Evolutionary conservation across 2,329 filamentous ascomycete species (phyloP).

Genomic region (Colletotrichum eremochloae): DNA sequence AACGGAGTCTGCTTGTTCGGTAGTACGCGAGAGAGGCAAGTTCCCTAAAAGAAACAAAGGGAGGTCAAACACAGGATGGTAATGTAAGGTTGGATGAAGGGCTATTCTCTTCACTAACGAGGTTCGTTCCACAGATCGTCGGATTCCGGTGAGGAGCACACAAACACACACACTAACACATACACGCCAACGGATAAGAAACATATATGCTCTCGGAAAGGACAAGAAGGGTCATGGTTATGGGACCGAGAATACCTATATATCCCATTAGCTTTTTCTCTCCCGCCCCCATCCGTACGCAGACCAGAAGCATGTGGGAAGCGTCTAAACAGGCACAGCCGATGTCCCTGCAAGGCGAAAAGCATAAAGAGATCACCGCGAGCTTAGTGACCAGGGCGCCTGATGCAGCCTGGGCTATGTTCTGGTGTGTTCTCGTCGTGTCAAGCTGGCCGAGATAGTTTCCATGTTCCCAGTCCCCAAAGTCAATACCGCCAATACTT

Average conservation of each 20-base stretch:
- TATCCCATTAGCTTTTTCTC: not conserved
- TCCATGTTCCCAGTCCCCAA: not conserved
- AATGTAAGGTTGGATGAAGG: no score
- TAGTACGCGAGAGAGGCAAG: not conserved
- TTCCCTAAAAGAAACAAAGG: not conserved
- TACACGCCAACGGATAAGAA: not conserved
- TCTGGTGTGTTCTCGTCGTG: not conserved
- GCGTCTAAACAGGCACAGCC: constrained; percentile 6
- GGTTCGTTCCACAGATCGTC: not conserved
- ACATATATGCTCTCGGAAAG: not conserved
- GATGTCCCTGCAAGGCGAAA: not conserved
- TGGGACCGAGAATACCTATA: not conserved
- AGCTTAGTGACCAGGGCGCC: not conserved
- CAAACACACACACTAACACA: not conserved
- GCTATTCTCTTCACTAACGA: not conserved
- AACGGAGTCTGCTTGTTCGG: no score
- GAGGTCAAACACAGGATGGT: not conserved
- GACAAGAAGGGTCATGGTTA: not conserved
- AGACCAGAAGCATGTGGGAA: not conserved
- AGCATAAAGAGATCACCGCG: not conserved
- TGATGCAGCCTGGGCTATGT: not conserved
- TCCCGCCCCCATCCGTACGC: not conserved
- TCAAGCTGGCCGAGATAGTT: not conserved
- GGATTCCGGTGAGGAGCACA: not conserved
- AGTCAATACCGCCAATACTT: not conserved